phyloP scores from a whole-genome alignment of 768 basidiomycete species.

The Macrocybe gigantea region DNA sequence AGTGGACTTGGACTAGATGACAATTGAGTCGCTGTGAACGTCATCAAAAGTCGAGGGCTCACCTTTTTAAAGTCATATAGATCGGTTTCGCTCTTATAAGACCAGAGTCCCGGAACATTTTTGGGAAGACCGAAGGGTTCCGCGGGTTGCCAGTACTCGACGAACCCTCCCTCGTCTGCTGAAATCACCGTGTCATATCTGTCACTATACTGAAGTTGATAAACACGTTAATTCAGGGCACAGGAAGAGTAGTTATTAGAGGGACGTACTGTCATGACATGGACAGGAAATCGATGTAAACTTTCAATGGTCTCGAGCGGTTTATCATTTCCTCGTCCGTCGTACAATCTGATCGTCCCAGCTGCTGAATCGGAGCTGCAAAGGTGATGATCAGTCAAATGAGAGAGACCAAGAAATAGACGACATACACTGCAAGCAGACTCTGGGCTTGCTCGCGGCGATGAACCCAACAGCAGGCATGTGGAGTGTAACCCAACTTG shows the following conservation, averaged over 20 bases:
- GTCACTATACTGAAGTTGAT: conserved; percentile 70
- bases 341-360: conserved; percentile 82
- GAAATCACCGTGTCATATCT: conserved; percentile 89
- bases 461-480: conserved; percentile 95
- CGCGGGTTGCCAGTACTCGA: conserved; percentile 92
- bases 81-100: conserved; percentile 87
- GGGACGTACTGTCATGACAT: conserved; percentile 76
- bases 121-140: conserved; percentile 87
- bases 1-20: conserved; percentile 73
- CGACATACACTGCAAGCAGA: conserved; percentile 79
- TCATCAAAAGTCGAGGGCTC: conserved; percentile 5
- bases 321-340: conserved; percentile 79
- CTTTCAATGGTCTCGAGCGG: conserved; percentile 72
- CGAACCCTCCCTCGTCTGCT: conserved; percentile 89
- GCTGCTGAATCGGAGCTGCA: conserved; percentile 72
- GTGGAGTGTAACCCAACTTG: conserved; percentile 80
- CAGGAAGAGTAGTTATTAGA: background rate
- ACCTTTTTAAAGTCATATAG: conserved; percentile 99
- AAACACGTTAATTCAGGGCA: conserved; percentile 2
- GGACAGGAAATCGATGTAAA: conserved; percentile 85
- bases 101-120: conserved; percentile 76
- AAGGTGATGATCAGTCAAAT: conserved; percentile 10
- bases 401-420: background rate
- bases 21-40: background rate
- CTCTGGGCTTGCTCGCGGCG: conserved; percentile 80